A percentile compares a stretch with the other conserved stretches of the same genome.
Evolutionary conservation across 352 stramenopile genomes (phyloP).

Genomic region (Pythium periplocum): DNA sequence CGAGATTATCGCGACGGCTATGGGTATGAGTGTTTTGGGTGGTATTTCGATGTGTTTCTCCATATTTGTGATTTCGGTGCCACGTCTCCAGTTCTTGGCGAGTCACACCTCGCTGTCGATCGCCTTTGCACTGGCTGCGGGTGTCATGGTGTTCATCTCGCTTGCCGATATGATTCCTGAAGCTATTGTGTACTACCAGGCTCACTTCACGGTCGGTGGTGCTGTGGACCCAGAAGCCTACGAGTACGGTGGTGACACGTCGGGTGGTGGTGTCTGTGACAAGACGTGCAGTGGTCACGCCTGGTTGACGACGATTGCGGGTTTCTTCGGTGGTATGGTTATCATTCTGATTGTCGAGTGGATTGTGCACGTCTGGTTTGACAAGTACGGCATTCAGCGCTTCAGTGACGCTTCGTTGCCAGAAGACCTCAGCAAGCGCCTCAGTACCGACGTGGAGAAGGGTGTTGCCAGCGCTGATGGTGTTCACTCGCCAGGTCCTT

Average conservation of each 20-base stretch:
- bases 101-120: constrained; percentile 49
- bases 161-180: constrained; percentile 62
- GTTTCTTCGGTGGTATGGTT: constrained; percentile 52
- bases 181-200: constrained; percentile 48
- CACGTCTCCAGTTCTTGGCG: constrained; percentile 57
- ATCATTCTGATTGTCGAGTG: constrained; percentile 67
- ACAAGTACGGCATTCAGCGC: constrained; percentile 14
- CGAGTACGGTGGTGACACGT: constrained; percentile 38
- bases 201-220: constrained; percentile 45
- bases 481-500: constrained; percentile 23
- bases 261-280: constrained; percentile 38
- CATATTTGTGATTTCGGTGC: constrained; percentile 61
- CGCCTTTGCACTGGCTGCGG: constrained; percentile 67
- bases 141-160: constrained; percentile 78
- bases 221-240: constrained; percentile 57
- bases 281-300: constrained; percentile 53
- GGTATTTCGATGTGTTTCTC: constrained; percentile 65
- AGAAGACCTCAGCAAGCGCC: constrained; percentile 17
- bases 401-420: constrained; percentile 27
- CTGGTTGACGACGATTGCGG: constrained; percentile 48
- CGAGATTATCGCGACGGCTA: constrained; percentile 47
- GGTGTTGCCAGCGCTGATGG: constrained; percentile 1
- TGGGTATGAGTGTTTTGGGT: constrained; percentile 71
- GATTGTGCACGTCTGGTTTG: constrained; percentile 49
- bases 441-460: constrained; percentile 17